Evolutionary conservation across 805 yeast species (phyloP), one percentile per base, ranked within the genome.

Genomic region (Ogataea neopini): DNA sequence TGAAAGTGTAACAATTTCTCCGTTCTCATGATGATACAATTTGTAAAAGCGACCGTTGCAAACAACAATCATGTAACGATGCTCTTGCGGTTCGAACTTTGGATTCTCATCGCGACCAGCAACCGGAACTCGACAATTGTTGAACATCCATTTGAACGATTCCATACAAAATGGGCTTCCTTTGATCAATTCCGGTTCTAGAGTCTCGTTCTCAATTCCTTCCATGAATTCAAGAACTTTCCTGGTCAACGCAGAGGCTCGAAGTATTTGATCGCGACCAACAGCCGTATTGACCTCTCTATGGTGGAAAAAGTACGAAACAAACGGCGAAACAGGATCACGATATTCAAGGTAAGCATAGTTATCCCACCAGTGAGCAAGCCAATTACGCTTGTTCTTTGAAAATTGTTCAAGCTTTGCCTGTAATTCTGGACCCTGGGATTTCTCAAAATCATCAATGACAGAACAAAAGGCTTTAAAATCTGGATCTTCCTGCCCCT

Each of bases 321-420:
- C 96, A 63, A 83, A 91, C 10, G 98, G 97, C 22, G 88, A 87
- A n/a, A 92, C 87, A 0, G 98, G 96, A 67, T 89, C 98, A 56
- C 94, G 78, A 71, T 89, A 91, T 34, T 86, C 82, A 73, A 92
- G 74, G 69, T 92, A 92, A 17, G 97, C 96, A 57, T 86, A 88
- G 59, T 87, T 86, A 67, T 92, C 96, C 99, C 99, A 92, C 77
- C 85, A 89, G 50, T 80, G 84, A 40, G 86, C 79, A 60, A 92
- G 75, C 99, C 99, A 92, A 67, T 92, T 92, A 63, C 89, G 84
- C 47, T 70, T 73, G 45, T 61, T 69, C 25, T 69, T 58, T 23
- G 92, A 84, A 56, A 81, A 80, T 20, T 75, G 70, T 30, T 67
- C 61, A 44, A 92, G 75, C 50, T 91, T 77, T 47, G 72, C 54